These are phyloP conservation scores for Annulohypoxylon moriforme DNA, from an alignment of 495 filamentous ascomycete species.

Conservation along the genomic window DNA sequence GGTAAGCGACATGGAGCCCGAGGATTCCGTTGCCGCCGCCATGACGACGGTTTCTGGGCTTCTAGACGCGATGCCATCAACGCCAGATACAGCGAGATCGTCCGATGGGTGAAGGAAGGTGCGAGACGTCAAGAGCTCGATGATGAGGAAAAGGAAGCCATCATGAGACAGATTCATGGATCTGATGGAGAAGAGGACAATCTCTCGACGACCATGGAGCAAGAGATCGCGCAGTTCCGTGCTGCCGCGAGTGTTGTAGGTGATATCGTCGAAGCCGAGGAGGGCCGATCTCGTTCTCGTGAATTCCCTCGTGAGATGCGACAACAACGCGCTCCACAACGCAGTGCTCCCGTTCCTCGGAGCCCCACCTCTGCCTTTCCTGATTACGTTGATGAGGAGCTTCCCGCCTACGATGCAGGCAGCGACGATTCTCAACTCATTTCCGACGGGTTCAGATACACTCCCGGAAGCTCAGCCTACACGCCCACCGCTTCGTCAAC, in stretches of 20 bases:
- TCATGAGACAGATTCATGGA: constrained; percentile 38
- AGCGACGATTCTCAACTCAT: constrained; percentile 44
- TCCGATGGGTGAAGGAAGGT: constrained; percentile 32
- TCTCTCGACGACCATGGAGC: constrained; percentile 50
- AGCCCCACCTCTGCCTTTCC: constrained; percentile 47
- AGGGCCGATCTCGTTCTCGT: constrained; percentile 46
- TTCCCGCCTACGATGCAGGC: constrained; percentile 53
- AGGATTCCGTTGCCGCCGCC: constrained; percentile 56
- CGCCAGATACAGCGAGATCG: constrained; percentile 25
- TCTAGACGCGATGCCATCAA: constrained; percentile 21
- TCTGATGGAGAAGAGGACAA: constrained; percentile 44
- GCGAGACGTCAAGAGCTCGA: constrained; percentile 28
- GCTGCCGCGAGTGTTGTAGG: constrained; percentile 58
- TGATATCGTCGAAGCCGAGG: constrained; percentile 58
- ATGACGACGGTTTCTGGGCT: constrained; percentile 27
- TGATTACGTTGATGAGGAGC: constrained; percentile 51
- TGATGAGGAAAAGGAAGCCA: constrained; percentile 54
- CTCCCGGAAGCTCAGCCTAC: constrained; percentile 44
- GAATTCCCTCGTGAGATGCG: constrained; percentile 18
- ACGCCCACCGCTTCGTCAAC: constrained; percentile 29
- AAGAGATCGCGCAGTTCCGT: constrained; percentile 62
- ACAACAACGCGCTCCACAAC: constrained; percentile 23
- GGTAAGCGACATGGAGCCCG: constrained; percentile 48
- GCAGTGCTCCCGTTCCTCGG: constrained; percentile 30
- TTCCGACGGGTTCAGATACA: constrained; percentile 53